A percentile compares a stretch with the other conserved stretches of the same genome.
phyloP scores from a whole-genome alignment of 1,284 basidiomycete genomes.

The Tausonia pullulans region DNA sequence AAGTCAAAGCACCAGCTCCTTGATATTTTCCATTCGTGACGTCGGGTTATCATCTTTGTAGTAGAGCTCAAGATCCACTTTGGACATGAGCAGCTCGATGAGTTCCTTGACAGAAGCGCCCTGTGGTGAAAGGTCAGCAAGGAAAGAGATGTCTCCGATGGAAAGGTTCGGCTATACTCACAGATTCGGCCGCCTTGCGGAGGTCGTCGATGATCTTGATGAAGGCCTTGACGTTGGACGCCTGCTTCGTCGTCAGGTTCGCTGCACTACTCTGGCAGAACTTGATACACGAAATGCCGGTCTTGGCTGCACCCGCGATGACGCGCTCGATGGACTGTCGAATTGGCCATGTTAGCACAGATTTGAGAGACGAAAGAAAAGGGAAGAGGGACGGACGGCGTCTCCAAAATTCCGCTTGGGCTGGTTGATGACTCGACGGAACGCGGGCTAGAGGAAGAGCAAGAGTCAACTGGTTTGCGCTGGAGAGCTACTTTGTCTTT shows the following conservation, averaged over 20 bases:
- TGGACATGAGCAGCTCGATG: not conserved
- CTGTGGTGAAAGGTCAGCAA: conserved; percentile 29
- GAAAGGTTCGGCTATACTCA: conserved; percentile 24
- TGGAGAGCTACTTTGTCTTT: too few species aligned
- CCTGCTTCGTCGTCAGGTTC: too few species aligned
- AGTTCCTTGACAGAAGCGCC: conserved; percentile 48
- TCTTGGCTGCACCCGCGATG: too few species aligned
- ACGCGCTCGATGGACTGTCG: too few species aligned
- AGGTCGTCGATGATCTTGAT: conserved; percentile 48
- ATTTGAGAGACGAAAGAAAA: not conserved
- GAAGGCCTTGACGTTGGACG: conserved; percentile 41
- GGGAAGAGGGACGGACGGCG: conserved; percentile 1
- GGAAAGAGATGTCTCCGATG: too few species aligned
- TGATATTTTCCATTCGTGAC: conserved; percentile 1
- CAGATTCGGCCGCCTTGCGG: conserved; percentile 47
- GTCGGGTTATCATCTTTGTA: conserved; percentile 5
- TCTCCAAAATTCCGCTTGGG: conserved; percentile 70
- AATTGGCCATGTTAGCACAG: too few species aligned
- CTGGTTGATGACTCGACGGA: conserved; percentile 63
- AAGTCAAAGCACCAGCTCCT: conserved; percentile 49
- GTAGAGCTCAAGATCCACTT: conserved; percentile 4
- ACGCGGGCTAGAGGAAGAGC: conserved; percentile 45
- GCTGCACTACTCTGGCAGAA: too few species aligned
- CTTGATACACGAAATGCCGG: too few species aligned
- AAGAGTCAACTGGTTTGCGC: not conserved